Percentiles rank a stretch among this genome's conserved stretches.
Conservation (phyloP, 129 eudicot genomes). For the Helianthus tuberosus region DNA sequence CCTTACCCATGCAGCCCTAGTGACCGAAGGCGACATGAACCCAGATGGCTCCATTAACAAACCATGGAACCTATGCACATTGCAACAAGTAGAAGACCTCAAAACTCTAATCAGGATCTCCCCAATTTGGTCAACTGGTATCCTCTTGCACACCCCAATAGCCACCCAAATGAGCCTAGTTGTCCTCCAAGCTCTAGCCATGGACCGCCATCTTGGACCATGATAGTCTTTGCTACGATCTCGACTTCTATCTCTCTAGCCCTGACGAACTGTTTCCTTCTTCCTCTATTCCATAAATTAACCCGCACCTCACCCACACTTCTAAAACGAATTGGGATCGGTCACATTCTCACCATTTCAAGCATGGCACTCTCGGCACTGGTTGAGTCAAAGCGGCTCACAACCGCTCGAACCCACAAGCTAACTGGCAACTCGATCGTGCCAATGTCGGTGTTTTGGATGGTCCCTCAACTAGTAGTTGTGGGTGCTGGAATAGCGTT, state of each 20-base stretch:
- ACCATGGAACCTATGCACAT: constrained; percentile 51
- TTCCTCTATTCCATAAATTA: constrained; percentile 43
- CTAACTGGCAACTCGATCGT: constrained; percentile 16
- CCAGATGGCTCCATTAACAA: constrained; percentile 24
- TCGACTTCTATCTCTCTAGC: constrained; percentile 40
- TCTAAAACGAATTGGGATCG: constrained; percentile 62
- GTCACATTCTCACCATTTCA: constrained; percentile 49
- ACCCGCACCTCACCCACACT: constrained; percentile 36
- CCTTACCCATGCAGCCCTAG: constrained; percentile 46
- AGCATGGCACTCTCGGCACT: constrained; percentile 70
- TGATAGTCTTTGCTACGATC: constrained; percentile 43
- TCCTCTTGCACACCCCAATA: constrained; percentile 51
- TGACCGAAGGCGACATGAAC: constrained; percentile 20
- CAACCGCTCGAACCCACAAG: constrained; percentile 19
- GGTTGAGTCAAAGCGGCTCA: constrained; percentile 59
- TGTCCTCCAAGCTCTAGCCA: constrained; percentile 62
- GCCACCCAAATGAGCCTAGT: constrained; percentile 47
- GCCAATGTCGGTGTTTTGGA: constrained; percentile 63
- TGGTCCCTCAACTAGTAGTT: constrained; percentile 48
- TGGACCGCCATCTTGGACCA: constrained; percentile 56
- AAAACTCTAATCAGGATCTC: constrained; percentile 45
- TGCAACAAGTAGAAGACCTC: constrained; percentile 60
- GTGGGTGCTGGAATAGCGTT: constrained; percentile 65
- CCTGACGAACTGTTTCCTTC: constrained; percentile 36
- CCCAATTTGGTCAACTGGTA: constrained; percentile 56